Evolutionary conservation across 495 filamentous ascomycete genomes (phyloP), one percentile per base, ranked within the genome.

Genomic region (Xylaria acuta): DNA sequence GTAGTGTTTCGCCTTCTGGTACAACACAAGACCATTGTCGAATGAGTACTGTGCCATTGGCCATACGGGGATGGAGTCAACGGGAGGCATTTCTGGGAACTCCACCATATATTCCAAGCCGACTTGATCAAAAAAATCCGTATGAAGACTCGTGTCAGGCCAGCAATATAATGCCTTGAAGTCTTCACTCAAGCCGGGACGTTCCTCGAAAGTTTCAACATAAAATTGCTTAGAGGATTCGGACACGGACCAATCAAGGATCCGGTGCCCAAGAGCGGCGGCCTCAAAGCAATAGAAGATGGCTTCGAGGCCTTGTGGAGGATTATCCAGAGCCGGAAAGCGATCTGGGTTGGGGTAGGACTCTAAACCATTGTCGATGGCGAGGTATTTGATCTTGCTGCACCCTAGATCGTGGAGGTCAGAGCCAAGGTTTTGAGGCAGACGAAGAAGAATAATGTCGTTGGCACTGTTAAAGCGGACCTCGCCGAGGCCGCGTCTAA

Each of bases 381-480:
- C 77, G 36, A 81, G 56, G 30, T 80, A 66, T 20, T 71, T 69
- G 64, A 80, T 73, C 1, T 67, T 58, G n/a, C 2, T 27, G 7
- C 38, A n/a, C 36, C 38, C 59, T 56, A 40, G 12, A 1, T 6
- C 43, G 7, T 25, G 1, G 3, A 45, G 1, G 64, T 4, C 25
- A 67, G 14, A 1, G 34, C 1, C 12, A 2, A 11, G 66, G 53
- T 56, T 6, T 6, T 16, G 22, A 64, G 36, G 12, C 22, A 64
- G 11, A 27, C 34, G 63, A 36, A 53, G 49, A 27, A 67, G 11
- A 22, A 84, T 62, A 3, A 86, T 25, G 41, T 86, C 84, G 20
- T 63, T 77, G 8, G 77, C 59, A 45, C 69, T 71, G 38, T 81
- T 71, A 65, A 81, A 82, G 25, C 82, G 78, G 69, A 86, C 0